Conservation (phyloP, 2,329 filamentous ascomycete species). For the Botrytis tulipae region DNA sequence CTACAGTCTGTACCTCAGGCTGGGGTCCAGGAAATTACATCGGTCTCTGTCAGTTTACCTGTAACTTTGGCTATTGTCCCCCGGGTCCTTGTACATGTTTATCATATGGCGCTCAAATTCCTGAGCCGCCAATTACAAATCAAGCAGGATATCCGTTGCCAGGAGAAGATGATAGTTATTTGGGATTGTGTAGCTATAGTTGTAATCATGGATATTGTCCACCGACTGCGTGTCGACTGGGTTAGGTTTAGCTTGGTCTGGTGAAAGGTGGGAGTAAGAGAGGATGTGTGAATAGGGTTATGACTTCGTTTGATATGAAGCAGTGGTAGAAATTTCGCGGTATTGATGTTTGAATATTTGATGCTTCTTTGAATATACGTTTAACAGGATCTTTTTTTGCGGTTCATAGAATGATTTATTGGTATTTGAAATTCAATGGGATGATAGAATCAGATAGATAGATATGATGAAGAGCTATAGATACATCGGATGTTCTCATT, state of each 20-base stretch:
- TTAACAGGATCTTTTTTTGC: no score
- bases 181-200: constrained; percentile 47
- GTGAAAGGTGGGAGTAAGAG: not conserved
- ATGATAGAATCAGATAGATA: no score
- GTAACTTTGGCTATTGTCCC: constrained; percentile 33
- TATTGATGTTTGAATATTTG: not conserved
- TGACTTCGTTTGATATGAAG: not conserved
- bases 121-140: constrained; percentile 33
- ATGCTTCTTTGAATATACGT: not conserved
- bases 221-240: constrained; percentile 11
- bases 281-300: not conserved
- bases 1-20: constrained; percentile 29
- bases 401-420: no score
- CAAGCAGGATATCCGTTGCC: constrained; percentile 39
- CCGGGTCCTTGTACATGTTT: constrained; percentile 31
- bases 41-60: constrained; percentile 41
- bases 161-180: constrained; percentile 41
- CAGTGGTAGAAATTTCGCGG: not conserved
- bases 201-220: constrained; percentile 46
- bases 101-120: constrained; percentile 22
- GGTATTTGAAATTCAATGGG: no score
- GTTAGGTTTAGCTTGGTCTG: not conserved
- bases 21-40: constrained; percentile 39
- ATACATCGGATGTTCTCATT: no score
- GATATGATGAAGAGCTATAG: no score